Evolutionary conservation across 2,329 filamentous ascomycete species (phyloP), one percentile per base, ranked within the genome.

Genomic region (Colletotrichum lupini): DNA sequence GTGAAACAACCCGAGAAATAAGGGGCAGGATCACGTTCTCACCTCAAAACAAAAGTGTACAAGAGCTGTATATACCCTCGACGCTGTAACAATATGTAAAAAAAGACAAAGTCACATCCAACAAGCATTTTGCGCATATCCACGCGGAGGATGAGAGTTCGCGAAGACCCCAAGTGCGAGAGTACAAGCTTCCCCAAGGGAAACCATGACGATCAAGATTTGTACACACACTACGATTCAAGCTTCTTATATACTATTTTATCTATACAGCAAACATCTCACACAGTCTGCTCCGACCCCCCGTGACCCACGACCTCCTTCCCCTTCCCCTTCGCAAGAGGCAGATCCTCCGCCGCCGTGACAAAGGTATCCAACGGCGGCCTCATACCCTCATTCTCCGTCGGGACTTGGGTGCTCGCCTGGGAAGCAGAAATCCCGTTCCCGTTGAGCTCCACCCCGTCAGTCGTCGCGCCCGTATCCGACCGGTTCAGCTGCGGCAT

Each of bases 331-430:
- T 73, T 73, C 2, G 35, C 35, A 1, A 74, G 79, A 1, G 85
- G 83, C 60, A 86, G 75, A 5, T 84, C 80, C 73, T 88, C 85
- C 14, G 81, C 84, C 1, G 90, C 88, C 2, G 89, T 91, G 24
- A 88, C 83, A 74, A 90, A 91, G 0, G 86, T 86, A 73, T 92
- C 89, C 32, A 91, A 65, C 1, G 77, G 80, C 22, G 86, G 86
- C 46, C 86, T 81, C 46, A 28, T 61, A n/a, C 59, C 42, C 64
- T 65, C 68, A 22, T 11, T 49, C 19, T 53, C 68, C 6, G 37
- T 14, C 0, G 72, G 57, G 12, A 61, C 58, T 14, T 62, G 58
- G 3, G 72, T 28, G 3, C 57, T 35, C 4, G 56, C 58, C 30
- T 72, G 37, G 12, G 68, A 63, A 37, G 62, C 55, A 22, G 59